These are phyloP conservation scores for Phytopythium helicoides DNA, from an alignment of 352 stramenopile species.

Conservation along the genomic window DNA sequence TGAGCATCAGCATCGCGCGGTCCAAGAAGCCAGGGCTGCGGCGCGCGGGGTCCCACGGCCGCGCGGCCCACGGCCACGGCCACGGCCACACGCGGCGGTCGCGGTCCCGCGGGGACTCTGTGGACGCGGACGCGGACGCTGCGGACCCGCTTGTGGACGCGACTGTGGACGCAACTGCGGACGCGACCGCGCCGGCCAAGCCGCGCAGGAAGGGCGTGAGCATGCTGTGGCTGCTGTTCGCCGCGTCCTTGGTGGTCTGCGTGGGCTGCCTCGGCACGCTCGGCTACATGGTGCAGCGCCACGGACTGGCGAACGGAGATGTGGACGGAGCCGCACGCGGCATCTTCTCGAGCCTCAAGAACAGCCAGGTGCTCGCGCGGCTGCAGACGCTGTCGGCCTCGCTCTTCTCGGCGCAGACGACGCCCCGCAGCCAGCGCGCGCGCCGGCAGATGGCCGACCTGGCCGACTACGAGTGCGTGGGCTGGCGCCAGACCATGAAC, in stretches of 20 bases:
- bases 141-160: slow-evolving; percentile 4
- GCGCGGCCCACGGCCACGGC: background rate
- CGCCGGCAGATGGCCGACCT: slow-evolving; percentile 26
- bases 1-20: slow-evolving; percentile 4
- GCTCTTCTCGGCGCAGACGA: slow-evolving; percentile 34
- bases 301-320: slow-evolving; percentile 39
- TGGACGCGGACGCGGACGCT: slow-evolving; percentile 1
- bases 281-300: slow-evolving; percentile 43
- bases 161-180: background rate
- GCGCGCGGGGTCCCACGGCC: slow-evolving; percentile 2
- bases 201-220: slow-evolving; percentile 36
- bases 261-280: slow-evolving; percentile 52
- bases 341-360: slow-evolving; percentile 36
- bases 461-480: slow-evolving; percentile 54
- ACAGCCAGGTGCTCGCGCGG: slow-evolving; percentile 37
- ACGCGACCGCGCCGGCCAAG: slow-evolving; percentile 3
- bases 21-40: slow-evolving; percentile 36
- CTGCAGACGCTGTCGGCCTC: slow-evolving; percentile 32
- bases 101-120: background rate
- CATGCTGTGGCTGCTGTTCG: slow-evolving; percentile 43
- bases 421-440: slow-evolving; percentile 16
- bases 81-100: slow-evolving; percentile 2
- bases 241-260: slow-evolving; percentile 40
- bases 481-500: slow-evolving; percentile 49
- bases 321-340: slow-evolving; percentile 24